Conservation (phyloP, 2,329 filamentous ascomycete species). For the Cytospora leucostoma region DNA sequence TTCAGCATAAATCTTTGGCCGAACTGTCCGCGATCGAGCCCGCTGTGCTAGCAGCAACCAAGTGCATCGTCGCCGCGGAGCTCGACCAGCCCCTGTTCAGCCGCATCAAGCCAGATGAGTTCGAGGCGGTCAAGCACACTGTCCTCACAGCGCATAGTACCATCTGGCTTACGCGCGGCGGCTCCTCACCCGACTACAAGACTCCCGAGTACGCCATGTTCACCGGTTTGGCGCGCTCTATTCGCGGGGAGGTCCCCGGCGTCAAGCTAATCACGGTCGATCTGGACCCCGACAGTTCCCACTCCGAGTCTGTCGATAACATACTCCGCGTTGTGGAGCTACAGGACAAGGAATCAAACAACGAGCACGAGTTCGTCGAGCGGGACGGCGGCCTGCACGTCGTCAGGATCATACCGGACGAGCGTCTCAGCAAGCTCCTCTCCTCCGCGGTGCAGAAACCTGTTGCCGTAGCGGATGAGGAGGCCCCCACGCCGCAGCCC, state of each 20-base stretch:
- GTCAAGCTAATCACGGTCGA: conserved; percentile 32
- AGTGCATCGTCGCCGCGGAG: conserved; percentile 34
- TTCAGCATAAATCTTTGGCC: neutral
- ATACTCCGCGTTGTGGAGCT: conserved; percentile 26
- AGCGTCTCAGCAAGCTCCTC: conserved; percentile 19
- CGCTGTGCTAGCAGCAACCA: conserved; percentile 23
- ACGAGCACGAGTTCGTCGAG: conserved; percentile 37
- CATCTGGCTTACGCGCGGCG: conserved; percentile 33
- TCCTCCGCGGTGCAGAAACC: conserved; percentile 2
- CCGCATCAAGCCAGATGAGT: conserved; percentile 29
- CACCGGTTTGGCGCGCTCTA: conserved; percentile 30
- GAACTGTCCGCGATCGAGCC: neutral
- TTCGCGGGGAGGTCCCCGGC: conserved; percentile 30
- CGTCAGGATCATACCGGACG: conserved; percentile 33
- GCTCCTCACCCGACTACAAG: conserved; percentile 28
- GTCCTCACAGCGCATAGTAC: conserved; percentile 20
- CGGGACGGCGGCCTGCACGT: conserved; percentile 33
- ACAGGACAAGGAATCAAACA: conserved; percentile 26
- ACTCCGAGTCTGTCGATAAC: neutral
- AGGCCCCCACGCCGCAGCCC: neutral
- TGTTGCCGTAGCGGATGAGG: neutral
- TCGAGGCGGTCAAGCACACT: conserved; percentile 29
- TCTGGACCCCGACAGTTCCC: conserved; percentile 5
- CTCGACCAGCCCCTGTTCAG: conserved; percentile 35
- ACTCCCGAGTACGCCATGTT: conserved; percentile 30